phyloP scores from a whole-genome alignment of 179 eudicot species.

The Beta macrorhiza region DNA sequence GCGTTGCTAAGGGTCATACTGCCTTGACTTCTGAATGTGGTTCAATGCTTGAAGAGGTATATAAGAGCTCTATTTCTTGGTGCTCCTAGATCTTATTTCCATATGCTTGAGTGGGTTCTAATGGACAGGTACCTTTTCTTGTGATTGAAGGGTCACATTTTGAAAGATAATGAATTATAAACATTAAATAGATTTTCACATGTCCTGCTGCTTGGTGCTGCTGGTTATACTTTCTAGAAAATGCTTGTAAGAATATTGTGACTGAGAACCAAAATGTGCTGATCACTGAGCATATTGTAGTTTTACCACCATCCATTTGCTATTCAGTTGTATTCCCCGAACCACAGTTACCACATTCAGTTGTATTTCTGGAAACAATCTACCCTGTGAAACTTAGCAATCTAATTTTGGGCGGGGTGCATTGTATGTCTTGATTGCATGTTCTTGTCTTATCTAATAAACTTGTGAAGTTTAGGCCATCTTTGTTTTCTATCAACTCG shows the following conservation, averaged over 20 bases:
- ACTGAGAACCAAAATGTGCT: not conserved
- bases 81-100: not conserved
- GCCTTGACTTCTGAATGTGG: slow-evolving; percentile 97
- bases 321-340: not conserved
- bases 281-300: not conserved
- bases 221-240: not conserved
- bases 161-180: not conserved
- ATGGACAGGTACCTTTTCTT: not conserved
- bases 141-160: not conserved
- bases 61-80: not conserved
- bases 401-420: not conserved
- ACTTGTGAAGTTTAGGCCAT: not conserved
- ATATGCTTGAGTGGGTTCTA: not conserved
- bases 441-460: not conserved
- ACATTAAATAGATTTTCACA: not conserved
- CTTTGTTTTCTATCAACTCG: not conserved
- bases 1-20: slow-evolving; percentile 64
- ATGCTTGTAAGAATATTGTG: not conserved
- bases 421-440: slow-evolving; percentile 12
- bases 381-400: not conserved
- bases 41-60: slow-evolving; percentile 99
- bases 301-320: not conserved
- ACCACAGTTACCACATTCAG: not conserved
- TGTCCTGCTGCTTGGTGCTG: not conserved
- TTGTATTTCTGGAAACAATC: not conserved